Evolutionary conservation across 106 monocot genomes (phyloP).

Genomic region (Vanilla planifolia): DNA sequence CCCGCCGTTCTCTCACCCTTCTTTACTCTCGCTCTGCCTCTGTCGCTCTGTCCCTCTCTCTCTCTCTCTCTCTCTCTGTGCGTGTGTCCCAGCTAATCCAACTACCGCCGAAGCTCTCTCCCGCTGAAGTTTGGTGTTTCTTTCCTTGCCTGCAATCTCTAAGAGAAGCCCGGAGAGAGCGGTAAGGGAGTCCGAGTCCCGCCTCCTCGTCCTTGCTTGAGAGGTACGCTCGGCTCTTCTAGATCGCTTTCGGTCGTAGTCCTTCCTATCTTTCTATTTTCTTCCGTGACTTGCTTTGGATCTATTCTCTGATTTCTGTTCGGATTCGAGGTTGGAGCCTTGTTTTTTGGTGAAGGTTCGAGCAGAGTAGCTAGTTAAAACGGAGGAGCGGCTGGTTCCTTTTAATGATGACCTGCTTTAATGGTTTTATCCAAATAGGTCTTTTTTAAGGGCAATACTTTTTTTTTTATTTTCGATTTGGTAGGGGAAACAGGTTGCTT

Average conservation of each 20-base stretch:
- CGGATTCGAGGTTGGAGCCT: not conserved
- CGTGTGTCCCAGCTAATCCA: not conserved
- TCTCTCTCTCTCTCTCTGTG: too few relatives aligned
- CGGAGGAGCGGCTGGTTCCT: not conserved
- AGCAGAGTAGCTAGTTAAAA: not conserved
- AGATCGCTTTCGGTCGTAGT: not conserved
- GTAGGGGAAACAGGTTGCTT: not conserved
- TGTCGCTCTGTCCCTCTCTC: not conserved
- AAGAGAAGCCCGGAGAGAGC: not conserved
- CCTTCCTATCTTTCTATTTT: not conserved
- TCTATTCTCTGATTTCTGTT: too few relatives aligned
- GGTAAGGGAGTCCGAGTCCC: not conserved
- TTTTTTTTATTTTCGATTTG: not conserved
- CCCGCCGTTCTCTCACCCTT: not conserved
- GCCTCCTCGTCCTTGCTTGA: not conserved
- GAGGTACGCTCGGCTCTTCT: not conserved
- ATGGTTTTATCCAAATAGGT: not conserved
- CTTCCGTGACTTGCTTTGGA: not conserved
- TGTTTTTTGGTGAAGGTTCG: not conserved
- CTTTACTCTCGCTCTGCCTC: not conserved
- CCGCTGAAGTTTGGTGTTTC: not conserved
- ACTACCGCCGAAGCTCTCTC: not conserved
- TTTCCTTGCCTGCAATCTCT: not conserved
- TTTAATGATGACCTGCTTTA: not conserved
- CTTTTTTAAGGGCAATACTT: not conserved